Conservation (phyloP, 352 stramenopile species). For the Aphanomyces euteiches region DNA sequence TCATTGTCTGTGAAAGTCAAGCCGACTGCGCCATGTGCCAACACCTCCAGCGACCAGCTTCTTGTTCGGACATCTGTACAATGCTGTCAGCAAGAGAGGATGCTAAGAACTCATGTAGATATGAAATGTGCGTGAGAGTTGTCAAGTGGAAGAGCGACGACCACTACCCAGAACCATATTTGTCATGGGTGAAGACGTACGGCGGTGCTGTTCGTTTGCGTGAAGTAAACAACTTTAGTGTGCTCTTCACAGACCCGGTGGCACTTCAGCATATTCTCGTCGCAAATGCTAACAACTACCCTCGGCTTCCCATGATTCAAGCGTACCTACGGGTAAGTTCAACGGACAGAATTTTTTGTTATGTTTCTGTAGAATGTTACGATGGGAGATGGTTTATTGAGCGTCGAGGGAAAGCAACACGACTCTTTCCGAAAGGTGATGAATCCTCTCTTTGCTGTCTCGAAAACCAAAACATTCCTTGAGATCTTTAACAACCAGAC, state of each 20-base stretch:
- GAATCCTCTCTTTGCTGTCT: conserved; percentile 6
- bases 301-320: neutral
- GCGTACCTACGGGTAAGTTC: neutral
- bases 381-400: neutral
- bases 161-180: neutral
- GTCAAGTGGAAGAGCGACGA: neutral
- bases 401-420: neutral
- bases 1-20: too few relatives aligned
- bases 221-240: neutral
- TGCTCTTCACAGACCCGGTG: neutral
- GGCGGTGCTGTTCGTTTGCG: neutral
- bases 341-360: neutral
- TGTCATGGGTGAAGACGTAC: neutral
- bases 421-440: neutral
- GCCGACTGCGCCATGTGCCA: too few relatives aligned
- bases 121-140: too few relatives aligned
- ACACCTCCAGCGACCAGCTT: too few relatives aligned
- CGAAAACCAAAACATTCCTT: neutral
- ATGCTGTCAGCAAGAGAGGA: too few relatives aligned
- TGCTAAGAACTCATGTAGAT: too few relatives aligned
- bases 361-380: neutral
- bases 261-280: neutral
- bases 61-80: too few relatives aligned
- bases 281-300: neutral
- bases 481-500: neutral